A percentile compares a stretch with the other conserved stretches of the same genome.
These are phyloP conservation scores for Dacryopinax primogenitus DNA, from an alignment of 768 basidiomycete genomes.

Conservation along the genomic window DNA sequence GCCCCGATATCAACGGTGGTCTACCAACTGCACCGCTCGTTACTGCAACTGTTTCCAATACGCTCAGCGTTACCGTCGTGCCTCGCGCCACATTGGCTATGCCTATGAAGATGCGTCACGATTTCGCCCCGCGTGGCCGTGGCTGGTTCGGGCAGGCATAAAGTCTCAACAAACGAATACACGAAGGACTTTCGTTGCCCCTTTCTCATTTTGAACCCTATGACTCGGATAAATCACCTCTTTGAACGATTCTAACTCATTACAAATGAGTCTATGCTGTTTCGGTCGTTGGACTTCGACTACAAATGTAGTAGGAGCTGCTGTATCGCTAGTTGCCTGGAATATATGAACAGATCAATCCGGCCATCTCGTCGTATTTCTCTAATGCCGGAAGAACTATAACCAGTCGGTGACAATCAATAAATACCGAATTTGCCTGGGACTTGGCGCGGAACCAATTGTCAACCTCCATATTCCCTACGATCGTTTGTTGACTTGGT, in stretches of 20 bases:
- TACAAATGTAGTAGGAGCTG: conserved; percentile 4
- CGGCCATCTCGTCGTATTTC: not conserved
- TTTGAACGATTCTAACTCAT: no score
- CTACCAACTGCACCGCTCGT: not conserved
- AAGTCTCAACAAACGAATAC: not conserved
- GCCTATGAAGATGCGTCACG: conserved; percentile 4
- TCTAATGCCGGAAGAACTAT: no score
- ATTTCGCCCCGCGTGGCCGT: not conserved
- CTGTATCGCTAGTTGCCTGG: not conserved
- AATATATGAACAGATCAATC: not conserved
- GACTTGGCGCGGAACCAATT: no score
- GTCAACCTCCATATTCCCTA: no score
- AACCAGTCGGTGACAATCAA: no score
- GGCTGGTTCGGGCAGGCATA: not conserved
- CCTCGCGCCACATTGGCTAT: not conserved
- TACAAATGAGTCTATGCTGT: not conserved
- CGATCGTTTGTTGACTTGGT: no score
- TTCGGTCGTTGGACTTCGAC: not conserved
- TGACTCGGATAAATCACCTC: not conserved
- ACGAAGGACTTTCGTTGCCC: not conserved
- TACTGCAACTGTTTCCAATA: not conserved
- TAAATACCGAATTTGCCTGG: no score
- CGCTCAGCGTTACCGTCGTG: not conserved
- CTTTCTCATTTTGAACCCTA: not conserved
- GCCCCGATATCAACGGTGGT: not conserved